Conservation (phyloP, 805 yeast genomes). For the Monosporozyma servazzii region DNA sequence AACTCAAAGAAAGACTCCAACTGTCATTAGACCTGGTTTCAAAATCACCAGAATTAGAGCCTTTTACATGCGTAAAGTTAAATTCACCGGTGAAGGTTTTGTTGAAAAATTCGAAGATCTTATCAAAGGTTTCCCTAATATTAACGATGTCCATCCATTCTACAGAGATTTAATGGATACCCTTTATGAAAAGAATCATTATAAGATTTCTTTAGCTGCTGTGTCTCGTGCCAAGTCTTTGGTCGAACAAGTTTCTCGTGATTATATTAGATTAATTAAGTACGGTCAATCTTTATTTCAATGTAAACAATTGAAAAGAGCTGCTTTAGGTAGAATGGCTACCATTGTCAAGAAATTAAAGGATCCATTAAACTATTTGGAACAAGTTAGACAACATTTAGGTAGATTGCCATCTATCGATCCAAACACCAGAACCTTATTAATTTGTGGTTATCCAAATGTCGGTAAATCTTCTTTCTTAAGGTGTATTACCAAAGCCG, state of each 20-base stretch:
- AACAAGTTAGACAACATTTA: constrained; percentile 98
- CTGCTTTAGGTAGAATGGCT: constrained; percentile 99
- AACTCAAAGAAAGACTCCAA: constrained; percentile 97
- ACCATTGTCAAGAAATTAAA: constrained; percentile 91
- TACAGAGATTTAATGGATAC: constrained; percentile 98
- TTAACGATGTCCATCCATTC: constrained; percentile 96
- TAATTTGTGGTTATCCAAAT: constrained; percentile 98
- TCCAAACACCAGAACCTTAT: constrained; percentile 94
- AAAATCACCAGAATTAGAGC: constrained; percentile 93
- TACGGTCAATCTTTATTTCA: constrained; percentile 97
- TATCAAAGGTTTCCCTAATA: constrained; percentile 84
- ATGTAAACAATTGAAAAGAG: constrained; percentile 96
- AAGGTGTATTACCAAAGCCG: constrained; percentile 90
- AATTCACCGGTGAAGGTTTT: constrained; percentile 93
- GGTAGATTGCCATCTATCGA: constrained; percentile 97
- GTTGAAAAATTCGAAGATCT: constrained; percentile 84
- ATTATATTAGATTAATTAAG: constrained; percentile 85
- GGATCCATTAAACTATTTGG: constrained; percentile 87
- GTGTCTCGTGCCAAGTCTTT: constrained; percentile 87
- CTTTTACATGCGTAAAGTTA: constrained; percentile 96
- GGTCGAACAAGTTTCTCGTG: constrained; percentile 93
- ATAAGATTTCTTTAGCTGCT: constrained; percentile 92
- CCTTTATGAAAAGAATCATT: constrained; percentile 93
- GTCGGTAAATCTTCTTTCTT: constrained; percentile 97
- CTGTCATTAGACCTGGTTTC: constrained; percentile 96